These are phyloP conservation scores for Syncephalastrum racemosum DNA, from an alignment of 371 early-diverging fungal species.

Conservation along the genomic window DNA sequence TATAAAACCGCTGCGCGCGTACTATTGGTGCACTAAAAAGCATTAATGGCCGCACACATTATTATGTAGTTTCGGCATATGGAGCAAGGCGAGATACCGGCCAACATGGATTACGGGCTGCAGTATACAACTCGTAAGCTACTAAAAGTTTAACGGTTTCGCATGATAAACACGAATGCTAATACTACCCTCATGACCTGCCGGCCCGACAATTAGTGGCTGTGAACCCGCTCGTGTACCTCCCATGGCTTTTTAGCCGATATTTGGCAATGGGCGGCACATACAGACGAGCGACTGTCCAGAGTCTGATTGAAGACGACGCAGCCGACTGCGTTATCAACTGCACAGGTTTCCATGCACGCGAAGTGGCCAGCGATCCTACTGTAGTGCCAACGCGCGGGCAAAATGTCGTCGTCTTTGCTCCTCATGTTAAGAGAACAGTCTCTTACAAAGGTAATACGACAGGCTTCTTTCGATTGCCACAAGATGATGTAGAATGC, in stretches of 20 bases:
- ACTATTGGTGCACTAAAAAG: not conserved
- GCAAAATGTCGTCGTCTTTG: slow-evolving; percentile 63
- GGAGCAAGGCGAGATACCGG: slow-evolving; percentile 18
- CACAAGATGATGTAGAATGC: too few relatives aligned
- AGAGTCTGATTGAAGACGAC: slow-evolving; percentile 18
- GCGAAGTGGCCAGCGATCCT: slow-evolving; percentile 60
- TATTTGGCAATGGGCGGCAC: slow-evolving; percentile 54
- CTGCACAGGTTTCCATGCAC: slow-evolving; percentile 65
- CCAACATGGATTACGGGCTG: slow-evolving; percentile 36
- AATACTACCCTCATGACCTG: not conserved
- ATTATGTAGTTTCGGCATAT: slow-evolving; percentile 26
- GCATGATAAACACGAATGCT: not conserved
- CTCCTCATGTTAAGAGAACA: slow-evolving; percentile 54
- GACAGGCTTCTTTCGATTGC: not conserved
- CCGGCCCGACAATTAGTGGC: slow-evolving; percentile 15
- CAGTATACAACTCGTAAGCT: slow-evolving; percentile 43
- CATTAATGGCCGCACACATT: not conserved
- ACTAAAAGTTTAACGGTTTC: not conserved
- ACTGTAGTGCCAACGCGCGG: slow-evolving; percentile 65
- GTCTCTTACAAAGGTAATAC: slow-evolving; percentile 30
- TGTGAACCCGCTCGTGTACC: slow-evolving; percentile 57
- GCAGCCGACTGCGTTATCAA: slow-evolving; percentile 59
- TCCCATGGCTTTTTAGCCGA: slow-evolving; percentile 54
- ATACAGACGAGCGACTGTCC: slow-evolving; percentile 31
- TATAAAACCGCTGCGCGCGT: not conserved